Percentiles rank a stretch among this genome's conserved stretches.
phyloP scores from a whole-genome alignment of 805 yeast species.

The Hanseniaspora clermontiae region DNA sequence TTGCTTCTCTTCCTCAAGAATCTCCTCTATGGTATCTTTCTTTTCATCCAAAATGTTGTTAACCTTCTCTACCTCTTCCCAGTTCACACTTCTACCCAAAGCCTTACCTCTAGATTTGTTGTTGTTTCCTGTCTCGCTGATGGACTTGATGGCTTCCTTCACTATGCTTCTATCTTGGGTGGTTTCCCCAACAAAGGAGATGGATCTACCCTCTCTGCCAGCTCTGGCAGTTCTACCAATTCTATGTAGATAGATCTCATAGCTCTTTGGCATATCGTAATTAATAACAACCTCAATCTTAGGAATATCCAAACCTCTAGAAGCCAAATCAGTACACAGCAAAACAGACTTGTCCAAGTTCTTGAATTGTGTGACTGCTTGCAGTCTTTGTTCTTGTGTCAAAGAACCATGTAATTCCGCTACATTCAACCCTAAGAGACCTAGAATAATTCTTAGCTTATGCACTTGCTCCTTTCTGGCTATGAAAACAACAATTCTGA shows the following conservation, averaged over 20 bases:
- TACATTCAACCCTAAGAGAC: conserved; percentile 62
- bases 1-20: conserved; percentile 73
- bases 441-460: conserved; percentile 60
- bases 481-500: conserved; percentile 78
- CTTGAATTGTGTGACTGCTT: conserved; percentile 71
- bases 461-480: conserved; percentile 88
- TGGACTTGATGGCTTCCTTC: conserved; percentile 72
- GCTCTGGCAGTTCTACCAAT: conserved; percentile 99
- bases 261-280: conserved; percentile 88
- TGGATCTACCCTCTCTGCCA: conserved; percentile 87
- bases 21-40: conserved; percentile 52
- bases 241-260: conserved; percentile 87
- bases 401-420: conserved; percentile 74
- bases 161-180: conserved; percentile 80
- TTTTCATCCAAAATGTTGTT: conserved; percentile 50
- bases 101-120: conserved; percentile 41
- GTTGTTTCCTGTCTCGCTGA: conserved; percentile 29
- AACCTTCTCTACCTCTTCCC: conserved; percentile 68
- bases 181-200: conserved; percentile 87
- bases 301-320: conserved; percentile 98
- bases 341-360: conserved; percentile 71
- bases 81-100: conserved; percentile 82
- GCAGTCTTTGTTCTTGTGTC: conserved; percentile 85
- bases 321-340: conserved; percentile 94
- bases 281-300: conserved; percentile 90